These are phyloP conservation scores for Plasmodium berghei DNA, from an alignment of 169 alveolate species.

Conservation along the genomic window DNA sequence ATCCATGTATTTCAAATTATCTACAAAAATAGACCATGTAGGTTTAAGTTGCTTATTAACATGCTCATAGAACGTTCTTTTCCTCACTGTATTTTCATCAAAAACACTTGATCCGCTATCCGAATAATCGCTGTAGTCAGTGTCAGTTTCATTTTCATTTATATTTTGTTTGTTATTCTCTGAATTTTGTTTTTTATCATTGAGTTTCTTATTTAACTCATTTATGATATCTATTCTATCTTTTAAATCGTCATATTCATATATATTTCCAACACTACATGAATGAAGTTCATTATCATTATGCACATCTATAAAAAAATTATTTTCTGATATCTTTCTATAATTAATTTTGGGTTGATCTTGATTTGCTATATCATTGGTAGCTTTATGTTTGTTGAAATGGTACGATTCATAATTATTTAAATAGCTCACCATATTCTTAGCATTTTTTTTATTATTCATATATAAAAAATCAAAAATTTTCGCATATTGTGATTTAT, in stretches of 20 bases:
- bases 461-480: constrained; percentile 65
- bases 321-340: constrained; percentile 20
- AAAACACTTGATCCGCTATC: constrained; percentile 59
- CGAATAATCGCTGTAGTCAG: constrained; percentile 24
- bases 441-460: constrained; percentile 64
- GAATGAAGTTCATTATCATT: constrained; percentile 31
- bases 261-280: constrained; percentile 30
- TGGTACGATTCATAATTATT: constrained; percentile 29
- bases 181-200: constrained; percentile 3
- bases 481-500: constrained; percentile 34
- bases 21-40: constrained; percentile 63
- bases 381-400: constrained; percentile 7
- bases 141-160: neutral
- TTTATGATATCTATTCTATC: constrained; percentile 49
- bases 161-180: neutral
- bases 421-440: constrained; percentile 50
- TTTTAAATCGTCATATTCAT: constrained; percentile 44
- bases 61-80: constrained; percentile 45
- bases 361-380: neutral
- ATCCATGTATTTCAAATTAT: constrained; percentile 50
- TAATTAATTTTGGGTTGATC: neutral
- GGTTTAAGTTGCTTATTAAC: constrained; percentile 72
- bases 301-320: constrained; percentile 27
- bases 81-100: constrained; percentile 44
- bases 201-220: constrained; percentile 54